Percentiles rank a stretch among this genome's conserved stretches.
These are phyloP conservation scores for Symmetrospora coprosmae DNA, from an alignment of 768 basidiomycete genomes.

Conservation along the genomic window DNA sequence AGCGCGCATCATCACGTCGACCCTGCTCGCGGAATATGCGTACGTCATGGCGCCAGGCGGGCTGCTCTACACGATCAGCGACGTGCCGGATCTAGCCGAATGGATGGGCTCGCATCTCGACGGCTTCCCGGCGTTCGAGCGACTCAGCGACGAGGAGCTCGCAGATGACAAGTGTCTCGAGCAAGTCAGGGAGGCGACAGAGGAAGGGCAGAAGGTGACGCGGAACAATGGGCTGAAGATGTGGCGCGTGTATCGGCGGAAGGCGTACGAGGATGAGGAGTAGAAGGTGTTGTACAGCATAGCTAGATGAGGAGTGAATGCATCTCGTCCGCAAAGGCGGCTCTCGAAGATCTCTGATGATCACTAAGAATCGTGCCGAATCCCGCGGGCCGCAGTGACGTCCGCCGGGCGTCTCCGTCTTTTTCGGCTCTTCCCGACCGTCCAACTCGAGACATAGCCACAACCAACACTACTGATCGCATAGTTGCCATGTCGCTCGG, in stretches of 20 bases:
- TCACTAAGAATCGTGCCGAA: too few species aligned
- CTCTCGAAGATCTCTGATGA: too few species aligned
- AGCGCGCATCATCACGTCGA: conserved; percentile 51
- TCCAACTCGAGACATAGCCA: too few species aligned
- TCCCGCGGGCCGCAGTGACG: too few species aligned
- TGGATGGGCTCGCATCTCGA: conserved; percentile 92
- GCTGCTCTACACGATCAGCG: conserved; percentile 92
- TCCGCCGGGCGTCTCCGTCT: too few species aligned
- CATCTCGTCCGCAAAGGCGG: too few species aligned
- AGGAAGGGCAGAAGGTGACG: conserved; percentile 94
- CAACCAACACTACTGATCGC: too few species aligned
- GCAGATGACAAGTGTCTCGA: conserved; percentile 40
- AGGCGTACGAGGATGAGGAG: too few species aligned
- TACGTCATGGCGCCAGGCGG: conserved; percentile 86
- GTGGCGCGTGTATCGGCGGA: conserved; percentile 76
- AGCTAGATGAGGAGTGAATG: too few species aligned
- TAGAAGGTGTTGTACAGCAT: too few species aligned
- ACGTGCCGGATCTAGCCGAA: conserved; percentile 78
- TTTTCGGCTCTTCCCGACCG: too few species aligned
- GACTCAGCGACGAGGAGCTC: conserved; percentile 58
- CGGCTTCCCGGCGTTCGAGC: conserved; percentile 72
- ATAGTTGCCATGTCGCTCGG: too few species aligned
- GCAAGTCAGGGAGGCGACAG: conserved; percentile 60
- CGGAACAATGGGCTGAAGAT: conserved; percentile 80
- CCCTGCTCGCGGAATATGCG: conserved; percentile 93